These are phyloP conservation scores for Canavalia gladiata DNA, from an alignment of 306 rosid species.

Conservation along the genomic window DNA sequence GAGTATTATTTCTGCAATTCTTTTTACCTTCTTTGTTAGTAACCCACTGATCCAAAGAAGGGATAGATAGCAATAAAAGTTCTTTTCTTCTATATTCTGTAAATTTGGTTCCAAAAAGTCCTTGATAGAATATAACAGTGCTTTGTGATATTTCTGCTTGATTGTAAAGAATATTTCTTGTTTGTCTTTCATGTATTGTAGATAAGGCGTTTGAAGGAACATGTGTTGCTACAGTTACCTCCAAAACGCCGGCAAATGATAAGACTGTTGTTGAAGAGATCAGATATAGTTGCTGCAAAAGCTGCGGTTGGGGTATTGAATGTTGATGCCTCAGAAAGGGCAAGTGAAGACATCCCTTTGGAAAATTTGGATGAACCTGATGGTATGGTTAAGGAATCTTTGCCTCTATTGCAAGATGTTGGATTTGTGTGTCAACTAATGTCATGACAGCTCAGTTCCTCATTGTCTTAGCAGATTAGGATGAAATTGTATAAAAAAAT, in stretches of 20 bases:
- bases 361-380: conserved; percentile 62
- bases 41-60: too few relatives aligned
- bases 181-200: conserved; percentile 52
- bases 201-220: conserved; percentile 97
- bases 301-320: conserved; percentile 61
- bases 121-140: background rate
- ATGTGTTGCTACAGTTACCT: conserved; percentile 86
- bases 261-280: conserved; percentile 70
- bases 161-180: conserved; percentile 34
- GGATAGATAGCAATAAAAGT: too few relatives aligned
- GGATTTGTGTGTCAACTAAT: conserved; percentile 34
- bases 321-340: conserved; percentile 51
- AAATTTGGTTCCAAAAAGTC: too few relatives aligned
- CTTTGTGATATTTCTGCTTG: conserved; percentile 32
- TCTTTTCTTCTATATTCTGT: too few relatives aligned
- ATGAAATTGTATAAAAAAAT: conserved; percentile 19
- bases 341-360: conserved; percentile 50
- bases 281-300: conserved; percentile 87
- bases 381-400: conserved; percentile 57
- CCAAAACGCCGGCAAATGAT: conserved; percentile 93
- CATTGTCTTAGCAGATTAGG: conserved; percentile 35
- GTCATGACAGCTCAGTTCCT: conserved; percentile 38
- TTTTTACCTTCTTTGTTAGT: too few relatives aligned
- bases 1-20: too few relatives aligned
- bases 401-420: conserved; percentile 25